A percentile compares a stretch with the other conserved stretches of the same genome.
Conservation (phyloP, 2,329 filamentous ascomycete species). For the Clarireedia hainanense region DNA sequence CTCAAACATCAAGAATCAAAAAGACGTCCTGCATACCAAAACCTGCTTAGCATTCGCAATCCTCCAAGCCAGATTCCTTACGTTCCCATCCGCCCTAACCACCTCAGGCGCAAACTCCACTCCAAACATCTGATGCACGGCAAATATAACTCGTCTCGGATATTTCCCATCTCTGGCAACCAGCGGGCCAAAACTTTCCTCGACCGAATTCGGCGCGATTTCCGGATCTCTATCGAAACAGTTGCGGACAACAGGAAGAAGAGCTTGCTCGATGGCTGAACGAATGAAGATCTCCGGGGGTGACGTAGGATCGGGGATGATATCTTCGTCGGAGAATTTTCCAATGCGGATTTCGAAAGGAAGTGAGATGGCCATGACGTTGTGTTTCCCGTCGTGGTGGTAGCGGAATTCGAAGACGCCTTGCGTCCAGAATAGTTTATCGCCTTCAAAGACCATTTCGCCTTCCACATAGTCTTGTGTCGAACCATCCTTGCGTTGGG, state of each 20-base stretch:
- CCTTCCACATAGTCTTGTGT: slow-evolving; percentile 60
- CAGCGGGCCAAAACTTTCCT: slow-evolving; percentile 77
- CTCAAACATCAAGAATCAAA: too few relatives aligned
- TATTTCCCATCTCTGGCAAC: slow-evolving; percentile 87
- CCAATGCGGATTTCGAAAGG: slow-evolving; percentile 86
- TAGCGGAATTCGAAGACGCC: slow-evolving; percentile 96
- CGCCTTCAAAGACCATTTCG: slow-evolving; percentile 80
- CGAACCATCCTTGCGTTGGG: slow-evolving; percentile 37
- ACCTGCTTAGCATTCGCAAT: slow-evolving; percentile 95
- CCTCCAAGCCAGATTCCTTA: slow-evolving; percentile 85
- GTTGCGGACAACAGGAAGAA: slow-evolving; percentile 80
- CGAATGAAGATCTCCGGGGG: slow-evolving; percentile 54
- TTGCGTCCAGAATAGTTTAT: slow-evolving; percentile 96
- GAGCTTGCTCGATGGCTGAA: slow-evolving; percentile 62
- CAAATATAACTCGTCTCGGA: slow-evolving; percentile 83
- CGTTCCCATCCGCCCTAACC: slow-evolving; percentile 83
- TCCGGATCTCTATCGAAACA: slow-evolving; percentile 90
- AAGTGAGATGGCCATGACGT: slow-evolving; percentile 86
- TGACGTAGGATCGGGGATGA: slow-evolving; percentile 31
- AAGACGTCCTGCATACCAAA: slow-evolving; percentile 44
- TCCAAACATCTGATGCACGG: slow-evolving; percentile 93
- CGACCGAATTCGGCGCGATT: slow-evolving; percentile 71
- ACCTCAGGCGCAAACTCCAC: slow-evolving; percentile 92
- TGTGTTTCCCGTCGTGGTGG: slow-evolving; percentile 87
- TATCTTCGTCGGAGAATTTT: slow-evolving; percentile 44